Evolutionary conservation across 2,329 filamentous ascomycete species (phyloP), one percentile per base, ranked within the genome.

Genomic region (Cladosporium velox): DNA sequence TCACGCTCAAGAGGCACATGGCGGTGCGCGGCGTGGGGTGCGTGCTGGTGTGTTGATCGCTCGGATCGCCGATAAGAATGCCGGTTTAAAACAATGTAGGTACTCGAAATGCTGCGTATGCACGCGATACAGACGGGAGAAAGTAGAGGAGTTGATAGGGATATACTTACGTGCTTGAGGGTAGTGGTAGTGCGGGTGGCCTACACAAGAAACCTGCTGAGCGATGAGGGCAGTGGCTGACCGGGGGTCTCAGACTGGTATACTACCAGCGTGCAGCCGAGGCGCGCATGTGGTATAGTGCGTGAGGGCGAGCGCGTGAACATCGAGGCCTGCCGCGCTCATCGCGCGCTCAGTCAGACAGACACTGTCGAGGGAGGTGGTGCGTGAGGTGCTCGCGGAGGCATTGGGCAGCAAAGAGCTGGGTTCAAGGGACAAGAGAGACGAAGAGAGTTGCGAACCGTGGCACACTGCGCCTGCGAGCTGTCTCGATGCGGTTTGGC

Each of bases 1-100:
- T 78, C 65, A 82, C 78, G 67, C 78, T 79, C 73, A 83, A 72
- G 41, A 83, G 79, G 73, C 81, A 83, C 81, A 83, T 83, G 32
- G 60, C 32, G 59, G 52, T 38, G 61, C 38, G 44, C 60, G 59
- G 21, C 26, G 52, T 30, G 41, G 35, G 35, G 34, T 35, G 28
- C 34, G 12, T 3, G 32, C n/a, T 15, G 38, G 51, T 54, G 47
- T 35, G 24, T 52, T 44, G 54, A 34, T 59, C 28, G 52, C n/a
- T 21, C 30, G 52, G 6, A 3, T 54, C 28, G 51, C 18, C 28
- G 26, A 30, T 32, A n/a, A 54, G 12, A 30, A 55, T 32, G 14
- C 52, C 28, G 28, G 18, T 21, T 10, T 21, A 55, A 21, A 18
- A 55, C 34, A 11, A 26, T 18, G 8, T 12, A 3, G 6, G 10